phyloP scores from a whole-genome alignment of 2,329 filamentous ascomycete species.

The Magnaporthiopsis rhizophila region DNA sequence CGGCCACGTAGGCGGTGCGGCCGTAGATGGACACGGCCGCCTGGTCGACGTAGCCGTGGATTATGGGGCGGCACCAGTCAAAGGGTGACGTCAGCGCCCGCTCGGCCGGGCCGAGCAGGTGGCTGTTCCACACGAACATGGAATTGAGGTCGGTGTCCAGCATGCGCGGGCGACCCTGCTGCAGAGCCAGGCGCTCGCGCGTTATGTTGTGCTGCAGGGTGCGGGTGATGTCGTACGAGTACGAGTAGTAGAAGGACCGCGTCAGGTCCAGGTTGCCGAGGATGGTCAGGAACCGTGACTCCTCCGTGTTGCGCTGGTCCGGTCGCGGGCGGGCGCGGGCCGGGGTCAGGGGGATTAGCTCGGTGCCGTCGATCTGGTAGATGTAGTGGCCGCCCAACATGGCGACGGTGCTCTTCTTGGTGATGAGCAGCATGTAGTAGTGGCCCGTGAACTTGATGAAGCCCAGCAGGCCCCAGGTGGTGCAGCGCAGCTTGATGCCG shows the following conservation, averaged over 20 bases:
- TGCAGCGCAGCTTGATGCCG: conserved; percentile 82
- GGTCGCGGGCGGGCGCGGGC: conserved; percentile 66
- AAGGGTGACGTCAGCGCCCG: conserved; percentile 68
- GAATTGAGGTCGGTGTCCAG: conserved; percentile 65
- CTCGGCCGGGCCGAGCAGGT: conserved; percentile 71
- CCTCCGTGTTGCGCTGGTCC: conserved; percentile 76
- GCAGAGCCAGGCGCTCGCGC: conserved; percentile 64
- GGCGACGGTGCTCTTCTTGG: conserved; percentile 90
- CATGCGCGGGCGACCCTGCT: conserved; percentile 52
- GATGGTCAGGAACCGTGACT: conserved; percentile 80
- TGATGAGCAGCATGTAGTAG: conserved; percentile 96
- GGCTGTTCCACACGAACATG: conserved; percentile 98
- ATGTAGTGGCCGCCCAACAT: conserved; percentile 95
- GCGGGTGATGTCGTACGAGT: conserved; percentile 91
- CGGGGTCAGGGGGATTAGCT: conserved; percentile 79
- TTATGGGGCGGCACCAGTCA: conserved; percentile 93
- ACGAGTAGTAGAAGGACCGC: conserved; percentile 95
- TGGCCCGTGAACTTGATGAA: conserved; percentile 94
- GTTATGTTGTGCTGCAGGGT: conserved; percentile 90
- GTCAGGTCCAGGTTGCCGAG: conserved; percentile 86
- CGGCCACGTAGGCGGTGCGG: conserved; percentile 79
- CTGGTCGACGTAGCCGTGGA: conserved; percentile 95
- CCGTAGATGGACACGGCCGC: conserved; percentile 80
- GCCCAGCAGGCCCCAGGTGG: conserved; percentile 85
- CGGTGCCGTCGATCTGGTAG: conserved; percentile 90